Evolutionary conservation across 176 grass and related monocot genomes (phyloP).

Genomic region (Bonia amplexicaulis): DNA sequence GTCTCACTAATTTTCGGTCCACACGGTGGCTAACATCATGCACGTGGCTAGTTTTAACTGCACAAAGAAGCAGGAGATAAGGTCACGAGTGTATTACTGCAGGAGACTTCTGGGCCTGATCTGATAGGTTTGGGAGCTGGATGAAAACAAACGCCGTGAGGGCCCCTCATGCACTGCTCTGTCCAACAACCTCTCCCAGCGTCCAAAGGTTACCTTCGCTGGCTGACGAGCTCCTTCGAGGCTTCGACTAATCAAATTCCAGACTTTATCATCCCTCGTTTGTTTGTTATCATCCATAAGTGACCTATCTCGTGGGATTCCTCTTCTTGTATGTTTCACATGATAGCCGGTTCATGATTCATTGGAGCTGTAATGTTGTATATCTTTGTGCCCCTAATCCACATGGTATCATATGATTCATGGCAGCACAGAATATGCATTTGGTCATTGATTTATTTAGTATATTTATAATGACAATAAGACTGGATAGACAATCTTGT

Average conservation of each 20-base stretch:
- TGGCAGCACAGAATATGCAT: not conserved
- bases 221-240: not conserved
- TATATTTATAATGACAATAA: not conserved
- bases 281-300: not conserved
- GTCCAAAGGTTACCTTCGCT: not conserved
- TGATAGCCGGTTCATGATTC: not conserved
- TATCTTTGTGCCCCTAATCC: not conserved
- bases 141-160: not conserved
- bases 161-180: not conserved
- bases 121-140: not conserved
- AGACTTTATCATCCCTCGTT: not conserved
- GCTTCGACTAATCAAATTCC: not conserved
- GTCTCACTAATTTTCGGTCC: no score
- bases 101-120: not conserved
- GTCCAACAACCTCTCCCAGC: not conserved
- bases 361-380: not conserved
- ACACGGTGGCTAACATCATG: no score
- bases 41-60: no score
- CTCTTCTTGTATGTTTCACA: not conserved
- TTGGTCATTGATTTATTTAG: not conserved
- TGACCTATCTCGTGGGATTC: not conserved
- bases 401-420: not conserved
- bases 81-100: no score
- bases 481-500: conserved; percentile 5
- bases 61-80: not conserved